phyloP scores from a whole-genome alignment of 2,329 filamentous ascomycete species.

The Hymenoscyphus occultus region DNA sequence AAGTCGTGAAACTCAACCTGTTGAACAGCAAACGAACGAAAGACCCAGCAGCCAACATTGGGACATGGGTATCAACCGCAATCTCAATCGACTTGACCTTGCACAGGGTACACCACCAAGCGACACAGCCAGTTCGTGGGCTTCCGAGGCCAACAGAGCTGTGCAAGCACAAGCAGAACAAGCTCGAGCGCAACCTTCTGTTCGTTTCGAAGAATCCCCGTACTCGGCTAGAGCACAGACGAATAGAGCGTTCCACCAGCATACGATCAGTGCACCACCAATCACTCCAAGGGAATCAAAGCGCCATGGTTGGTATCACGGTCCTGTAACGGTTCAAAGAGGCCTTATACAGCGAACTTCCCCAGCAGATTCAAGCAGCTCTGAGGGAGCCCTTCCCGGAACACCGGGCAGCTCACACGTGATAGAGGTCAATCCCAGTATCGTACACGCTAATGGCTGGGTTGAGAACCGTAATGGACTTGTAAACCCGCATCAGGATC shows the following conservation, averaged over 20 bases:
- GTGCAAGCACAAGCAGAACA: constrained; percentile 55
- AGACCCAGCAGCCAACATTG: constrained; percentile 49
- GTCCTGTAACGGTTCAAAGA: constrained; percentile 40
- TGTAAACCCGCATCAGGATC: constrained; percentile 22
- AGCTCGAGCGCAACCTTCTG: constrained; percentile 45
- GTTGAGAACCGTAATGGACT: constrained; percentile 42
- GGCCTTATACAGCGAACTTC: constrained; percentile 46
- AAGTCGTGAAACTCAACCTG: constrained; percentile 23
- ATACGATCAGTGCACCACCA: constrained; percentile 54
- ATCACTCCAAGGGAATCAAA: constrained; percentile 59
- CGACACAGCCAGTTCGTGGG: constrained; percentile 55
- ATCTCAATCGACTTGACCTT: constrained; percentile 65
- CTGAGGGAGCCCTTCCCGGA: constrained; percentile 51
- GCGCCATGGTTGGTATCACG: constrained; percentile 71
- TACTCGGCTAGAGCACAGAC: constrained; percentile 37
- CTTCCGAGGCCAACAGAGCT: constrained; percentile 53
- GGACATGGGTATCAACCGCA: constrained; percentile 64
- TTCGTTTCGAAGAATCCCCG: constrained; percentile 54
- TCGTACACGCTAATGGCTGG: constrained; percentile 48
- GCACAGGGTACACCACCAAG: constrained; percentile 49
- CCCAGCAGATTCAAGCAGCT: constrained; percentile 53
- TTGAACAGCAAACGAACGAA: constrained; percentile 43
- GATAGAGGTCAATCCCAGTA: constrained; percentile 50
- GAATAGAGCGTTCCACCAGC: constrained; percentile 28
- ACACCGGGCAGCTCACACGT: constrained; percentile 46